Evolutionary conservation across 2,329 filamentous ascomycete genomes (phyloP), one percentile per base, ranked within the genome.

Genomic region (Microdochium trichocladiopsis): DNA sequence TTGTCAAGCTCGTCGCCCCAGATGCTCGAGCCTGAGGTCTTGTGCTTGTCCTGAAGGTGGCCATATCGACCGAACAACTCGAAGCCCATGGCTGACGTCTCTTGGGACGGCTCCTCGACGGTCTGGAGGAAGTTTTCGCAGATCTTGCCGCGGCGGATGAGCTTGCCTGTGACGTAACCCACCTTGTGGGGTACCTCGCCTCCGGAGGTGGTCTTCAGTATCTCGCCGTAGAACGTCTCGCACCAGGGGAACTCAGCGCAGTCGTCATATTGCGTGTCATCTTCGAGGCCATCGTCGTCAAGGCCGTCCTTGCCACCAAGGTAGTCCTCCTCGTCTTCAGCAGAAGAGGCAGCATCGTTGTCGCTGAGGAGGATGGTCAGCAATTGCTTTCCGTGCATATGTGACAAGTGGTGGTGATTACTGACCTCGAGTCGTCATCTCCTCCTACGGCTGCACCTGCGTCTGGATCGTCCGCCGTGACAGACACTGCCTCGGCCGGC

Each of bases 21-120:
- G 12, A 57, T 53, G 9, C 63, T 62, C 8, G 60, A 56, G 2
- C 63, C 65, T 52, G 25, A 64, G 24, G 11, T 47, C 43, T 63
- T 63, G 52, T 64, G 66, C 48, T 69, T 64, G 23, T 54, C 31
- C 45, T 63, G 64, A 23, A 72, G 57, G 50, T 60, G 59, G 45
- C 69, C 70, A 52, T 71, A 72, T 23, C 65, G 58, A 53, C 72
- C 64, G 53, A 72, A 70, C 4, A 72, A 50, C 9, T 63, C 54
- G 52, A 70, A 68, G 16, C 41, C 41, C 18, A 45, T 45, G 41
- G 41, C 41, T 6, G 21, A 8, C 9, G 41, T 45, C 41, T 45
- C 41, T 16, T 22, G 11, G 6, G 41, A 22, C 5, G 41, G 41
- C 22, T 45, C 41, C 18, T 45, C 41, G 18, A 45, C 22, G 3